Evolutionary conservation across 768 basidiomycete species (phyloP), one percentile per base, ranked within the genome.

Genomic region (Boletus rufocinnamomeus): DNA sequence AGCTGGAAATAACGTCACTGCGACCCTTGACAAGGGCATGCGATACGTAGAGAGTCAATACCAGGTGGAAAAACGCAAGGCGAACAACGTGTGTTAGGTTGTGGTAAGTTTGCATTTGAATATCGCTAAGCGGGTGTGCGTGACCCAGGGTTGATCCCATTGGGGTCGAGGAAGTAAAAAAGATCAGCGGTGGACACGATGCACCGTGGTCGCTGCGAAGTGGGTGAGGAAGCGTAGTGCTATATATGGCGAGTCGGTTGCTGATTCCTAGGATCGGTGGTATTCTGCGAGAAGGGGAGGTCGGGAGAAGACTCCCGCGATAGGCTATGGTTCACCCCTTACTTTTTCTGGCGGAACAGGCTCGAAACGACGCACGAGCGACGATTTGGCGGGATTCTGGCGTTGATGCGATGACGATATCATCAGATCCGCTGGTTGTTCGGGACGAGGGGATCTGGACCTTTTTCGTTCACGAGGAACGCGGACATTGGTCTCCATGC

Each of bases 81-180:
- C 41, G 43, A 43, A 35, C 50, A 65, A 66, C 60, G 64, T 66
- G 64, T 65, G 30, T 54, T 21, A 19, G 25, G n/a, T n/a, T n/a
- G n/a, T n/a, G 64, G 45, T 54, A 45, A 58, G 46, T 53, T 57
- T 56, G 8, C 43, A 54, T 50, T 63, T 48, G 51, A 50, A 57
- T 54, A 30, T 63, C 35, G 45, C 52, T 41, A 57, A 57, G 52
- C 52, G 27, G 9, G 17, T 10, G 44, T 34, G 51, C 28, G 52
- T 54, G 30, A 17, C 10, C 11, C 46, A 51, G 47, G 63, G 54
- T 30, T 49, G 50, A 35, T 48, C 21, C 11, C 27, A 4, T 40
- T 32, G 35, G n/a, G 23, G 53, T 50, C 7, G 44, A 30, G 28
- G 13, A 16, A 7, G 37, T 38, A 43, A 17, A 58, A 28, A 28